These are phyloP conservation scores for Dactylellina parvicollis DNA, from an alignment of 2,329 filamentous ascomycete genomes.

Conservation along the genomic window DNA sequence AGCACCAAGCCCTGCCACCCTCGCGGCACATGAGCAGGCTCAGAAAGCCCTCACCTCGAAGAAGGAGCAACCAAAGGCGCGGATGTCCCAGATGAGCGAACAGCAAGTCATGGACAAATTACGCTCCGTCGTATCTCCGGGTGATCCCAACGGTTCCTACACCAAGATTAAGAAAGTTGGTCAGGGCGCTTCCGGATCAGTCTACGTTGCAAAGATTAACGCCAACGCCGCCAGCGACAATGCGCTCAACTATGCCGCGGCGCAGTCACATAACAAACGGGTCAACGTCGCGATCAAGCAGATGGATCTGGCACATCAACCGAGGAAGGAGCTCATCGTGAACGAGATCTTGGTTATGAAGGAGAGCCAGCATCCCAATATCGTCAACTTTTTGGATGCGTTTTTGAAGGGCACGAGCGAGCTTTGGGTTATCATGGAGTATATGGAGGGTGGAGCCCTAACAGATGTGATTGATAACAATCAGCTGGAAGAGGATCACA, in stretches of 20 bases:
- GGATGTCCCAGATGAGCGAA: conserved; percentile 98
- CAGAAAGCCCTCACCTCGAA: conserved; percentile 89
- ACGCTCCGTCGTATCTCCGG: conserved; percentile 92
- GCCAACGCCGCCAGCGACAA: conserved; percentile 83
- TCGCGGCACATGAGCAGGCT: conserved; percentile 72
- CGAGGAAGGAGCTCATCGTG: conserved; percentile 96
- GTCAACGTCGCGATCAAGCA: conserved; percentile 89
- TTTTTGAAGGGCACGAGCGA: conserved; percentile 97
- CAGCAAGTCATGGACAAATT: conserved; percentile 96
- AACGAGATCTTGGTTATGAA: conserved; percentile 99
- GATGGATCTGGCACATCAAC: conserved; percentile 98
- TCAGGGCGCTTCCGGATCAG: conserved; percentile 95
- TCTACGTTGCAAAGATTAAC: conserved; percentile 96
- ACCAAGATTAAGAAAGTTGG: conserved; percentile 99
- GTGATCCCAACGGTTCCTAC: conserved; percentile 93
- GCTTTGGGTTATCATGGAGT: conserved; percentile 99
- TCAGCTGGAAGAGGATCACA: conserved; percentile 93
- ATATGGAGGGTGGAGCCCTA: conserved; percentile 97
- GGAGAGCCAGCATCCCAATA: conserved; percentile 96
- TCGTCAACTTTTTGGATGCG: conserved; percentile 97
- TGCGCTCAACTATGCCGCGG: conserved; percentile 75
- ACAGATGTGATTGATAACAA: conserved; percentile 99
- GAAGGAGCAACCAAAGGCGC: conserved; percentile 79
- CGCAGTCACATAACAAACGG: conserved; percentile 77
- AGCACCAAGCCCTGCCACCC: conserved; percentile 64